A percentile compares a stretch with the other conserved stretches of the same genome.
Evolutionary conservation across 2,329 filamentous ascomycete species (phyloP).

Genomic region (Diplocarpon mali): DNA sequence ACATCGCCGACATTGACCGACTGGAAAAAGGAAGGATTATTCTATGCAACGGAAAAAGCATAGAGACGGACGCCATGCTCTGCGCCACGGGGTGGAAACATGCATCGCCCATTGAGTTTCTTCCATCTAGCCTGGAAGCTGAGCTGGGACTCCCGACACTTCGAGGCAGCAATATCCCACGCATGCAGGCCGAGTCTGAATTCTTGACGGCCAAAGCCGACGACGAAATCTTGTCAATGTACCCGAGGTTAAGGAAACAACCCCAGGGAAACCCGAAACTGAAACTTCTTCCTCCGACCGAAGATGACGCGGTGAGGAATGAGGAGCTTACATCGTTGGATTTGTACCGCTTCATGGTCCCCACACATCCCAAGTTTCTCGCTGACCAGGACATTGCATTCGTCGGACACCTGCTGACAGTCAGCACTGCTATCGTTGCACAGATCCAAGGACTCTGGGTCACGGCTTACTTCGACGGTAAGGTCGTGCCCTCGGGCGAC

Average conservation of each 20-base stretch:
- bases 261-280: conserved; percentile 37
- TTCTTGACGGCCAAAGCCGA: conserved; percentile 37
- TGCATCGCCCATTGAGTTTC: conserved; percentile 38
- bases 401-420: conserved; percentile 34
- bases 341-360: conserved; percentile 38
- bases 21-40: conserved; percentile 37
- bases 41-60: conserved; percentile 35
- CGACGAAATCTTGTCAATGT: conserved; percentile 39
- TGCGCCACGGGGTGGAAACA: conserved; percentile 49
- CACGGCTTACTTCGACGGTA: conserved; percentile 49
- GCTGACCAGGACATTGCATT: conserved; percentile 34
- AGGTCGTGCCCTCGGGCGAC: conserved; percentile 27
- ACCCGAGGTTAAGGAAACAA: conserved; percentile 42
- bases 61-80: conserved; percentile 41
- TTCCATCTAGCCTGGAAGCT: conserved; percentile 27
- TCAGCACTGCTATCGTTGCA: conserved; percentile 32
- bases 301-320: not conserved
- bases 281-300: conserved; percentile 20
- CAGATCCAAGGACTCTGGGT: conserved; percentile 50
- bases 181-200: not conserved
- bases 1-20: conserved; percentile 38
- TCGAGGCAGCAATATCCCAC: conserved; percentile 16
- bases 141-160: conserved; percentile 37
- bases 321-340: conserved; percentile 25
- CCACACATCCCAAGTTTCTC: conserved; percentile 30